These are phyloP conservation scores for Colletotrichum magnum DNA, from an alignment of 2,329 filamentous ascomycete genomes.

Conservation along the genomic window DNA sequence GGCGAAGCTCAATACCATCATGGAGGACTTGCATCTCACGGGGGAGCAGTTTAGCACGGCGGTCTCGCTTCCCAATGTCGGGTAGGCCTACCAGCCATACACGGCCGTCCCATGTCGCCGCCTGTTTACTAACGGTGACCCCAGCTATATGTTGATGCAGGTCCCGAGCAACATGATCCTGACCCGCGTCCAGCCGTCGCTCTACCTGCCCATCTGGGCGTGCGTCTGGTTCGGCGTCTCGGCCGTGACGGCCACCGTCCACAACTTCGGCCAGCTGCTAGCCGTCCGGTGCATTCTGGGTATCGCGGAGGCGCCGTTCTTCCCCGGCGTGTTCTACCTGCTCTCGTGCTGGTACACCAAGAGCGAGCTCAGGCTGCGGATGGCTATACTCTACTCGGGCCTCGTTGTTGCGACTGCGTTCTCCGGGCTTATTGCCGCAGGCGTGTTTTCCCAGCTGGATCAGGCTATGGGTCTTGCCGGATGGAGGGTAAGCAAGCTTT, in stretches of 20 bases:
- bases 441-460: conserved; percentile 39
- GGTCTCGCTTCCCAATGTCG: neutral
- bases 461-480: conserved; percentile 48
- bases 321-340: conserved; percentile 64
- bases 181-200: conserved; percentile 63
- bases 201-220: conserved; percentile 41
- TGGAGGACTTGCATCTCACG: conserved; percentile 9
- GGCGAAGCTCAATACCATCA: conserved; percentile 18
- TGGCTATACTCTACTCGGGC: conserved; percentile 45
- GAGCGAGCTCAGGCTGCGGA: conserved; percentile 44
- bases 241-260: conserved; percentile 15
- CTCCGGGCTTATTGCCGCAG: conserved; percentile 44
- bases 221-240: conserved; percentile 22
- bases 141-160: conserved; percentile 50
- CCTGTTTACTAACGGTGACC: neutral
- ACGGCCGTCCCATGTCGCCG: neutral
- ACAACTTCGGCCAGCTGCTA: conserved; percentile 12
- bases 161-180: conserved; percentile 53
- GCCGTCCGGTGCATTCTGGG: conserved; percentile 13
- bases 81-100: conserved; percentile 34
- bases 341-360: conserved; percentile 46
- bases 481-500: conserved; percentile 44
- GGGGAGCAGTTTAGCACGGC: conserved; percentile 26
- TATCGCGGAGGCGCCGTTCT: conserved; percentile 16
- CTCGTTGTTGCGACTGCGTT: conserved; percentile 43